Base-by-base conservation (phyloP, 2,329 filamentous ascomycete species). In the Aurifilum marmelostoma region DNA sequence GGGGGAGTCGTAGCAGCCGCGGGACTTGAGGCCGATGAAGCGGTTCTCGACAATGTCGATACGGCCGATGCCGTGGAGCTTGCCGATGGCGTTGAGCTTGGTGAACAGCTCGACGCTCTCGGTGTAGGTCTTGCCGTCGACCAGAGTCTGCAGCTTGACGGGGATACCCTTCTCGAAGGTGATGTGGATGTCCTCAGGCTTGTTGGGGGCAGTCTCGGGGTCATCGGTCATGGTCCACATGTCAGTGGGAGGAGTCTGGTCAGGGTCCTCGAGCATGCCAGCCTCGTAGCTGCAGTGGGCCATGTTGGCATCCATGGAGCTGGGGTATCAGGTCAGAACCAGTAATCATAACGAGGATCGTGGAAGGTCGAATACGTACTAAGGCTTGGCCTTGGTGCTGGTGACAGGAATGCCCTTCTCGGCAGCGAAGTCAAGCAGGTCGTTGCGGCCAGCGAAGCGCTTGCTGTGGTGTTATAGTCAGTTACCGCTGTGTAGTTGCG, bases 1-100 rank as follows among this genome's bases (percentile, higher is more conserved):
- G 87, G 87, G n/a, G 14, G 87, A 85, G 76, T 94, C 92, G 83
- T 94, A 94, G 84, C 92, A 94, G 75, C 92, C 92, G 75, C 92
- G 88, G 74, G 87, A 90, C 84, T 94, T 94, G 75, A 94, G 85
- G 72, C 92, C 92, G 76, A 92, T 52, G 65, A 63, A 70, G 27
- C 66, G 69, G 71, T 73, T 77, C 80, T 93, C 91, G 71, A 94
- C 92, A 77, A 95, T 95, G 79, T 95, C 92, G 73, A 95, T 90
- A 76, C 92, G 85, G 75, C 92, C 92, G 73, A 95, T 87, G 78
- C 92, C 92, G 82, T 93, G 84, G 73, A 83, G 85, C 78, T 88
- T 86, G 73, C 88, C 92, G 72, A 95, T 90, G 69, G 87, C 83
- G 82, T 94, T 94, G 74, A 88, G 84, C 67, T 87, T 85, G 71